phyloP scores from a whole-genome alignment of 164 flowering plant genomes.

The Brasenia schreberi region DNA sequence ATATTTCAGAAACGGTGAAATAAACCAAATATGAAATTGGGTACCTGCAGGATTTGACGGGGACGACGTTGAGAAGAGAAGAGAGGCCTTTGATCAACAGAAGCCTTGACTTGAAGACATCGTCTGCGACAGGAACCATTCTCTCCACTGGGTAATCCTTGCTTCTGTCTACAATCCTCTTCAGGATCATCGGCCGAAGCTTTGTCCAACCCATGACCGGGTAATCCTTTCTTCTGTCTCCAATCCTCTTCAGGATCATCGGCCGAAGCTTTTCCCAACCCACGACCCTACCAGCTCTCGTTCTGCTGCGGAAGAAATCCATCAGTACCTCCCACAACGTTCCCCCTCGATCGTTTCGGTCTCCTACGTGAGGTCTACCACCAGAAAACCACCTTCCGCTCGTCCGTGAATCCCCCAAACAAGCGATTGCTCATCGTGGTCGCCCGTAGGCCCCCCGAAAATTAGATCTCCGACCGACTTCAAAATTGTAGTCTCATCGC shows the following conservation, averaged over 20 bases:
- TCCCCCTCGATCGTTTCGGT: too few species aligned
- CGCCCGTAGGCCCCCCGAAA: too few species aligned
- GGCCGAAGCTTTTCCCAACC: constrained; percentile 60
- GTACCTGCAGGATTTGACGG: constrained; percentile 76
- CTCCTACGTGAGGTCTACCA: too few species aligned
- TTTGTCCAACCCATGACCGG: constrained; percentile 60
- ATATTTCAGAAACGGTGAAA: too few species aligned
- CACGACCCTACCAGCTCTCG: constrained; percentile 22
- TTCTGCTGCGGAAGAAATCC: constrained; percentile 13
- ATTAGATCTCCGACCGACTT: too few species aligned
- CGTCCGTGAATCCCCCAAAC: too few species aligned
- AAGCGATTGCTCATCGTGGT: too few species aligned
- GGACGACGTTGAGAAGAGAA: constrained; percentile 39
- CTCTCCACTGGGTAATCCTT: constrained; percentile 43
- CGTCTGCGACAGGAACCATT: constrained; percentile 67
- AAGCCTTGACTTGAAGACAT: constrained; percentile 43
- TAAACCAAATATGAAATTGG: constrained; percentile 1
- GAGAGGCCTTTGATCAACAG: constrained; percentile 51
- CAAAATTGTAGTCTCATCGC: too few species aligned
- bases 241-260: constrained; percentile 63
- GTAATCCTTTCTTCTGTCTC: constrained; percentile 42
- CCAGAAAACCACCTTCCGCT: too few species aligned
- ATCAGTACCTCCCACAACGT: too few species aligned
- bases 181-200: constrained; percentile 69
- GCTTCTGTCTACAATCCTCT: constrained; percentile 50